Base-by-base conservation (phyloP, 208 protist genomes). In the Phytomonas sp. region DNA sequence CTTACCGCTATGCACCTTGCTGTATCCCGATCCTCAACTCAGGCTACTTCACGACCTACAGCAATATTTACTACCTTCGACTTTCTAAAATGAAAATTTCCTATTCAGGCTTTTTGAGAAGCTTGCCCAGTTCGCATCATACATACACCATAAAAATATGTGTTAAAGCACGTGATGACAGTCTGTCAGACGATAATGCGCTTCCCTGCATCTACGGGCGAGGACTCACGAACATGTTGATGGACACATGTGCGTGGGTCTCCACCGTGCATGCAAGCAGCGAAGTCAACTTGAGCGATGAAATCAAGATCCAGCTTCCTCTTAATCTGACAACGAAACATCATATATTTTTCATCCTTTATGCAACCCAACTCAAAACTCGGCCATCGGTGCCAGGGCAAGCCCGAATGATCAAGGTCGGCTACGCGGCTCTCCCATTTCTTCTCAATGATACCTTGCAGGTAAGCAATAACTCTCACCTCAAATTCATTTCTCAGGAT, bases 291-390 rank as follows among this genome's bases (percentile, higher is more conserved):
- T 72, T 96, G 16, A 93, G 67, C 72, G 88, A 96, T 66, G 91
- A 96, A 71, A 86, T 94, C 78, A 96, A 96, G 80, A 71, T 96
- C 42, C 88, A 94, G 74, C 79, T 96, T 14, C 91, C 91, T 12
- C 79, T 93, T 19, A 88, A 92, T 69, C 78, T 94, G 31, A 88
- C 81, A 2, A 78, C 94, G 60, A 65, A 67, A n/a, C 87, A 92
- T 63, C 91, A 96, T 71, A 84, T 96, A 49, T 94, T 96, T 67
- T 85, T 96, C 45, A 93, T 82, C 14, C 81, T 96, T 59, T 89
- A 91, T 73, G 91, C 88, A 11, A 80, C 74, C 2, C 81, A 84
- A 71, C 76, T 83, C 71, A 83, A 81, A 68, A 88, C 77, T 63
- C 78, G 69, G 37, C 52, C 81, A 26, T 80, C 87, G 0, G 74